Evolutionary conservation across 1,139 yeast species (phyloP).

Genomic region (Magnusiomyces sp.): DNA sequence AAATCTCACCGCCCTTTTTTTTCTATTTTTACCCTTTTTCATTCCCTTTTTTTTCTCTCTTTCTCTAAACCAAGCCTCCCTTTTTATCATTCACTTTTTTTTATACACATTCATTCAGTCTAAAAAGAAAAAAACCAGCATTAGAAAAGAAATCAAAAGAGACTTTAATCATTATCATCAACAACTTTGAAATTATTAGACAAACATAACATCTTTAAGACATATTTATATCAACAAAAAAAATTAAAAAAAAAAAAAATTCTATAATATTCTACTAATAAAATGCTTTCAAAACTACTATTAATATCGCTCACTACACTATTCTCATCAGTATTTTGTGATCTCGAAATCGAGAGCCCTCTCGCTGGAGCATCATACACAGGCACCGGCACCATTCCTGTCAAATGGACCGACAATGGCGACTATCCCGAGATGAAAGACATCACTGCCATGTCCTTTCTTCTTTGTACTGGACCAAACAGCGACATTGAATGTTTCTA

Average conservation of each 20-base stretch:
- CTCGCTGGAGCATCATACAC: conserved; percentile 40
- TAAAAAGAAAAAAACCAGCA: neutral
- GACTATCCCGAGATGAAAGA: conserved; percentile 40
- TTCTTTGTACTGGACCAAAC: conserved; percentile 63
- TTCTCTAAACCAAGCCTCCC: neutral
- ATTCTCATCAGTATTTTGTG: neutral
- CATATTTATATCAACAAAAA: neutral
- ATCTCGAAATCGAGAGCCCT: conserved; percentile 33
- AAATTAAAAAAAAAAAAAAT: neutral
- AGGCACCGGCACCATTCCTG: conserved; percentile 42
- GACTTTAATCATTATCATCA: neutral
- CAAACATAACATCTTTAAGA: neutral
- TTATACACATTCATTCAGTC: neutral
- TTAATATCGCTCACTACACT: neutral
- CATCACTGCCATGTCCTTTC: conserved; percentile 42
- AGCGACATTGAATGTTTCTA: conserved; percentile 38
- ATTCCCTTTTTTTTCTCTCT: neutral
- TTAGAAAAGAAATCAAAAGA: neutral
- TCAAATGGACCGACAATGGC: conserved; percentile 58
- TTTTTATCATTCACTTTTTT: neutral
- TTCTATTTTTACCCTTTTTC: neutral
- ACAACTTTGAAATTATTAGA: neutral
- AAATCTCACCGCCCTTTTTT: neutral
- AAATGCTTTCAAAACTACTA: too few relatives aligned
- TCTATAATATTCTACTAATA: too few relatives aligned